These are phyloP conservation scores for Ilyonectria robusta DNA, from an alignment of 2,329 filamentous ascomycete genomes.

Conservation along the genomic window DNA sequence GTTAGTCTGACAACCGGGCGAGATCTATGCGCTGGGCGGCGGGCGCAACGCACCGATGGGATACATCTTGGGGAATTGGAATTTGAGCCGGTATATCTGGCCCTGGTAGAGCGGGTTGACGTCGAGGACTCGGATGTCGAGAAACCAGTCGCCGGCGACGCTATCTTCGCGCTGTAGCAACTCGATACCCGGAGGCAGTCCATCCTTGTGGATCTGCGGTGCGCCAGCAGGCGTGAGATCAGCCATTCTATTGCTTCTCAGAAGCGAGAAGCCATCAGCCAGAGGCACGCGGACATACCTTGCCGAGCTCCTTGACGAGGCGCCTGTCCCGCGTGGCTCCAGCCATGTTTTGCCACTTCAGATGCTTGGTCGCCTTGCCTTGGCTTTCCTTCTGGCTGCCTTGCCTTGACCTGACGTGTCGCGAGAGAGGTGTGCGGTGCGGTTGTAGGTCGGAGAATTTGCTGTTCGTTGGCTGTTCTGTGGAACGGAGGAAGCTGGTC, in stretches of 20 bases:
- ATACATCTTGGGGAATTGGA: slow-evolving; percentile 86
- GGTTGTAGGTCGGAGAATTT: slow-evolving; percentile 15
- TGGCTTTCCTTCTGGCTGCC: slow-evolving; percentile 10
- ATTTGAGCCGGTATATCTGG: slow-evolving; percentile 87
- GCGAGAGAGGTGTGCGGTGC: slow-evolving; percentile 10
- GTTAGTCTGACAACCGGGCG: slow-evolving; percentile 23
- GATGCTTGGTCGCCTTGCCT: background rate
- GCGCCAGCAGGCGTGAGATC: slow-evolving; percentile 32
- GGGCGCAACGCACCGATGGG: slow-evolving; percentile 81
- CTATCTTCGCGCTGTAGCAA: slow-evolving; percentile 87
- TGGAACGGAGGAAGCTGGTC: slow-evolving; percentile 8
- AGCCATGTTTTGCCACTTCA: slow-evolving; percentile 49
- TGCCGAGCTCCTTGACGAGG: slow-evolving; percentile 71
- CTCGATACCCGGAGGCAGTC: slow-evolving; percentile 78
- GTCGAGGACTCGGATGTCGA: slow-evolving; percentile 94
- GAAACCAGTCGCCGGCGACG: slow-evolving; percentile 81
- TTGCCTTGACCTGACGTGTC: slow-evolving; percentile 2
- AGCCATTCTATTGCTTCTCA: slow-evolving; percentile 27
- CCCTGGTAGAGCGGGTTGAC: slow-evolving; percentile 88
- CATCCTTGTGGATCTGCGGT: slow-evolving; percentile 66
- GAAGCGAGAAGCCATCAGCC: background rate
- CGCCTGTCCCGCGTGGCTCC: slow-evolving; percentile 69
- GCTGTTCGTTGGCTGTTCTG: background rate
- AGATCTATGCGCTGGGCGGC: background rate
- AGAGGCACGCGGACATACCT: slow-evolving; percentile 56